phyloP scores from a whole-genome alignment of 1,284 basidiomycete species.

The Tilletia indica region DNA sequence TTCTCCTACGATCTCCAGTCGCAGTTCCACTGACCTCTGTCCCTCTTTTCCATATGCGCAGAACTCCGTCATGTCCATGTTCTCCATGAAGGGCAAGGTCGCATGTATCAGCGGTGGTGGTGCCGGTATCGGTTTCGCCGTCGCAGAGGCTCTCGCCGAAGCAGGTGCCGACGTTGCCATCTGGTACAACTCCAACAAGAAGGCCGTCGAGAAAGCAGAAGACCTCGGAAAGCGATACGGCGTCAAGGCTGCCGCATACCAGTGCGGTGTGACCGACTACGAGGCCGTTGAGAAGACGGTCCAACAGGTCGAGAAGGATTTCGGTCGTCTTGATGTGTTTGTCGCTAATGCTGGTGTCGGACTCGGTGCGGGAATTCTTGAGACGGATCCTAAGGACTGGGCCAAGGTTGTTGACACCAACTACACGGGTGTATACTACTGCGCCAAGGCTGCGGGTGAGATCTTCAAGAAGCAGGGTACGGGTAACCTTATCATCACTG shows the following conservation, averaged over 20 bases:
- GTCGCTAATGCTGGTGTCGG: conserved; percentile 36
- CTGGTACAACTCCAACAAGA: conserved; percentile 48
- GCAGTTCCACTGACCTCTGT: neutral
- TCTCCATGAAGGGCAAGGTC: conserved; percentile 53
- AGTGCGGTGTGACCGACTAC: conserved; percentile 40
- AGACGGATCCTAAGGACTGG: conserved; percentile 42
- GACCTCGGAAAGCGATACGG: conserved; percentile 43
- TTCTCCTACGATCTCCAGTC: neutral
- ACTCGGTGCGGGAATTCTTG: conserved; percentile 34
- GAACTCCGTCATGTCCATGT: conserved; percentile 24
- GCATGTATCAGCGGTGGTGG: conserved; percentile 51
- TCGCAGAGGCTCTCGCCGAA: conserved; percentile 52
- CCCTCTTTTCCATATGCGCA: neutral
- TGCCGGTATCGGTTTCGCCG: conserved; percentile 53
- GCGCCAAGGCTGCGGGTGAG: conserved; percentile 43
- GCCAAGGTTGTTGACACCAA: conserved; percentile 46
- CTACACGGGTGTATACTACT: conserved; percentile 39
- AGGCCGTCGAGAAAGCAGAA: conserved; percentile 40
- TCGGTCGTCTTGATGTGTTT: conserved; percentile 42
- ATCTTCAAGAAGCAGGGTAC: conserved; percentile 52
- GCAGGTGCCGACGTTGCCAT: conserved; percentile 52
- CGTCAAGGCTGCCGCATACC: conserved; percentile 45
- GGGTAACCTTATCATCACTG: conserved; percentile 50
- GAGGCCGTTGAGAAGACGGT: conserved; percentile 31
- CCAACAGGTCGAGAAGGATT: conserved; percentile 37